A percentile compares a stretch with the other conserved stretches of the same genome.
phyloP scores from a whole-genome alignment of 768 basidiomycete species.

The Porpolomopsis calyptriformis region DNA sequence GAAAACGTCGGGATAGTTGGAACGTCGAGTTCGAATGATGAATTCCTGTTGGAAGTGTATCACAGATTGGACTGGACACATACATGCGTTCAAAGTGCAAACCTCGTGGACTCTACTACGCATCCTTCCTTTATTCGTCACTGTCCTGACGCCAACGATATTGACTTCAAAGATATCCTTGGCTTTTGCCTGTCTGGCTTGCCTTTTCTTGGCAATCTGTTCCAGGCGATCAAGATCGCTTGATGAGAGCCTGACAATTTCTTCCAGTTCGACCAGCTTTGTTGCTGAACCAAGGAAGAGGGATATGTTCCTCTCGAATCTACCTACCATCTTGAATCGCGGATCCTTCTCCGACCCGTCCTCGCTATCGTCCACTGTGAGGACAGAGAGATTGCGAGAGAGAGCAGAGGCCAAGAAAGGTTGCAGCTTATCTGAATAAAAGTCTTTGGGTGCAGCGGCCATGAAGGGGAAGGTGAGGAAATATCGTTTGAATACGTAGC shows the following conservation, averaged over 20 bases:
- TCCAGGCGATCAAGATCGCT: conserved; percentile 75
- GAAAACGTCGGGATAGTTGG: conserved; percentile 62
- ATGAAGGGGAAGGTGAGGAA: conserved; percentile 94
- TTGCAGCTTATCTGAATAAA: conserved; percentile 91
- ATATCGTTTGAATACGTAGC: conserved; percentile 86
- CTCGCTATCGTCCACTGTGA: conserved; percentile 44
- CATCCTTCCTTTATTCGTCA: conserved; percentile 76
- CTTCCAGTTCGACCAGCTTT: conserved; percentile 75
- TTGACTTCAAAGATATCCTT: conserved; percentile 79
- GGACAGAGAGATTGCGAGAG: conserved; percentile 62
- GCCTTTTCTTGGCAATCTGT: conserved; percentile 52
- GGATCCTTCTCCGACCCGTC: conserved; percentile 47
- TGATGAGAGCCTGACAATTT: conserved; percentile 84
- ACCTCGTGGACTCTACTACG: conserved; percentile 84
- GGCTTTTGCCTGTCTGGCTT: conserved; percentile 34
- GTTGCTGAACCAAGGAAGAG: conserved; percentile 75
- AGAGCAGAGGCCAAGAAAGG: conserved; percentile 82
- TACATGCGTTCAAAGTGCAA: conserved; percentile 17
- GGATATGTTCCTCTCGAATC: conserved; percentile 75
- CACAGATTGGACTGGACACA: conserved; percentile 5
- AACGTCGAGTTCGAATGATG: conserved; percentile 77
- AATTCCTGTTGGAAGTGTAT: conserved; percentile 60
- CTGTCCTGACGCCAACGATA: conserved; percentile 76
- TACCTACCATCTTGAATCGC: conserved; percentile 58
- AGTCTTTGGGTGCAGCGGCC: conserved; percentile 75